A percentile compares a stretch with the other conserved stretches of the same genome.
Evolutionary conservation across 768 basidiomycete species (phyloP).

Genomic region (Termitomyces sp.): DNA sequence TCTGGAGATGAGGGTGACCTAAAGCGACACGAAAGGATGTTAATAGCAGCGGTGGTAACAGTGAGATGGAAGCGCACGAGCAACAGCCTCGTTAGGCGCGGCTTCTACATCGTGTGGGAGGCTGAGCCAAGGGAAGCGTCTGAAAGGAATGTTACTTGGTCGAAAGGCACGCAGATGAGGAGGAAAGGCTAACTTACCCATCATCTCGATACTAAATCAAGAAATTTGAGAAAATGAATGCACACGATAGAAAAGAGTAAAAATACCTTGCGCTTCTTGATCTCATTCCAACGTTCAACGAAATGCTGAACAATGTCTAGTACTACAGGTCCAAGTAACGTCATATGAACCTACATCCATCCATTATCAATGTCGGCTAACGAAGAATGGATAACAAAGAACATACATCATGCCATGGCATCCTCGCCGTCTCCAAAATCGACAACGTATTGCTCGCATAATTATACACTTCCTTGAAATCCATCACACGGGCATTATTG

Average conservation of each 20-base stretch:
- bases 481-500: constrained; percentile 83
- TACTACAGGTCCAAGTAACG: constrained; percentile 73
- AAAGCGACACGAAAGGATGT: background rate
- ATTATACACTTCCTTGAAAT: constrained; percentile 80
- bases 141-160: background rate
- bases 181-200: constrained; percentile 31
- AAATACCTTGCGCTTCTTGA: constrained; percentile 78
- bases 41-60: background rate
- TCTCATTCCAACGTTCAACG: constrained; percentile 88
- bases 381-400: background rate
- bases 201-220: constrained; percentile 36
- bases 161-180: constrained; percentile 32
- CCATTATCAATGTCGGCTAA: background rate
- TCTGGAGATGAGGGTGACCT: constrained; percentile 66
- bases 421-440: constrained; percentile 62
- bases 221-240: background rate
- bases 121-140: constrained; percentile 49
- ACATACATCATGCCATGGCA: constrained; percentile 96
- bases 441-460: constrained; percentile 69
- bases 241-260: background rate
- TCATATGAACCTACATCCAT: constrained; percentile 73
- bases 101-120: constrained; percentile 66
- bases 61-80: constrained; percentile 25
- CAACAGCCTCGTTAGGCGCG: constrained; percentile 65
- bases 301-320: constrained; percentile 92